These are phyloP conservation scores for Penicillium nordicum DNA, from an alignment of 2,329 filamentous ascomycete genomes.

Conservation along the genomic window DNA sequence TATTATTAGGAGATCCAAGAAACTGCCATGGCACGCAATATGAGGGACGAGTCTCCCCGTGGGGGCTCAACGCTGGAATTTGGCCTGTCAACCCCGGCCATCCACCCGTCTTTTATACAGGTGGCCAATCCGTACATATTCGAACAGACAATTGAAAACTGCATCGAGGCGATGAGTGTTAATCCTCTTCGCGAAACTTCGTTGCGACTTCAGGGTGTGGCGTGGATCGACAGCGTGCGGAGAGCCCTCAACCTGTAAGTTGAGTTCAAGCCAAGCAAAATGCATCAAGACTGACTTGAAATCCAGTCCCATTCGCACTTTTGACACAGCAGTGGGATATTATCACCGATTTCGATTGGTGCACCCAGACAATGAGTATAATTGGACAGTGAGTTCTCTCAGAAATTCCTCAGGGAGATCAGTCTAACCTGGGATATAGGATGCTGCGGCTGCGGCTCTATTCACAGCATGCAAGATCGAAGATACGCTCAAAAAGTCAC, in stretches of 20 bases:
- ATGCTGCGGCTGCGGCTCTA: slow-evolving; percentile 81
- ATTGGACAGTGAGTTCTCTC: slow-evolving; percentile 53
- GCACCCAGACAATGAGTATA: slow-evolving; percentile 82
- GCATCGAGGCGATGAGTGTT: slow-evolving; percentile 65
- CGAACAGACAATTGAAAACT: slow-evolving; percentile 73
- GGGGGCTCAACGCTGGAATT: slow-evolving; percentile 12
- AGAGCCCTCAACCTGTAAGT: slow-evolving; percentile 73
- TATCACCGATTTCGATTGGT: slow-evolving; percentile 90
- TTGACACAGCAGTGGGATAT: slow-evolving; percentile 85
- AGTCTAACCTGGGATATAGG: slow-evolving; percentile 46
- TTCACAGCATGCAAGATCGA: slow-evolving; percentile 97
- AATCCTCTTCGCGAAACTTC: slow-evolving; percentile 76
- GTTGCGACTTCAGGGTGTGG: slow-evolving; percentile 78
- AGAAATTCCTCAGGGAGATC: neutral
- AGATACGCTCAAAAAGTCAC: slow-evolving; percentile 95
- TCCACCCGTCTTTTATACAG: slow-evolving; percentile 62
- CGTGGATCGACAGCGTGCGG: slow-evolving; percentile 83
- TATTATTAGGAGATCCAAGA: neutral
- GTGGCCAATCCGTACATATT: slow-evolving; percentile 73
- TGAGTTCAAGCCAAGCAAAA: slow-evolving; percentile 1
- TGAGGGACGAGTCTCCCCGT: slow-evolving; percentile 15
- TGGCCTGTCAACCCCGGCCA: slow-evolving; percentile 38
- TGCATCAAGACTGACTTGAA: slow-evolving; percentile 8
- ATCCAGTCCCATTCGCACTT: slow-evolving; percentile 77
- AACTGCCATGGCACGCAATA: slow-evolving; percentile 22